A percentile compares a stretch with the other conserved stretches of the same genome.
These are phyloP conservation scores for Gyrodon lividus DNA, from an alignment of 768 basidiomycete species.

Conservation along the genomic window DNA sequence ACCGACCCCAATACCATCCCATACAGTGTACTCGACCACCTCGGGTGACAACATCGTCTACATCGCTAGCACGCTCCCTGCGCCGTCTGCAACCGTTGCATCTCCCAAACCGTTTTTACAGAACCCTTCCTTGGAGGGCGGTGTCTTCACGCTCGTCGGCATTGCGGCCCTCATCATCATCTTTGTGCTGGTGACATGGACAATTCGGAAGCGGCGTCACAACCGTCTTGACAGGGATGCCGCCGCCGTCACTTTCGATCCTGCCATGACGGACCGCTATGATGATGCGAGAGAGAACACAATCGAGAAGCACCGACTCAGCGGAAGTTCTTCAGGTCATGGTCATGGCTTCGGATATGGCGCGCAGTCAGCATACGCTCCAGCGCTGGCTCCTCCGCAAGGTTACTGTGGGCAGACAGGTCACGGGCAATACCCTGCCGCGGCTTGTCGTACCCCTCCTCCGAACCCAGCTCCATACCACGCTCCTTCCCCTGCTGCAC, in stretches of 20 bases:
- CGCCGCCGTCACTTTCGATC: constrained; percentile 57
- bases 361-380: constrained; percentile 19
- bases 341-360: constrained; percentile 20
- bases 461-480: constrained; percentile 11
- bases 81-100: constrained; percentile 22
- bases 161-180: constrained; percentile 47
- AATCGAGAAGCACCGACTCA: constrained; percentile 22
- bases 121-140: constrained; percentile 62
- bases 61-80: constrained; percentile 31
- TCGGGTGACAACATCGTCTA: constrained; percentile 28
- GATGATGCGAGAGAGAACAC: constrained; percentile 21
- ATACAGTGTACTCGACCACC: constrained; percentile 20
- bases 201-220: constrained; percentile 48
- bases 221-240: constrained; percentile 36
- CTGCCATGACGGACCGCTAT: constrained; percentile 25
- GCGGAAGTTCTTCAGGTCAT: constrained; percentile 27
- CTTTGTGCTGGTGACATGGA: constrained; percentile 43
- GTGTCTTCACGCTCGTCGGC: constrained; percentile 55
- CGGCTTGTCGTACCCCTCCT: constrained; percentile 12
- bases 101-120: constrained; percentile 49
- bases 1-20: constrained; percentile 20
- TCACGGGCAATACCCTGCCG: constrained; percentile 23
- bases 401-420: constrained; percentile 19
- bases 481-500: constrained; percentile 10
- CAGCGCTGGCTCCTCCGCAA: constrained; percentile 7